These are phyloP conservation scores for Exophiala sp. DNA, from an alignment of 2,329 filamentous ascomycete genomes.

Conservation along the genomic window DNA sequence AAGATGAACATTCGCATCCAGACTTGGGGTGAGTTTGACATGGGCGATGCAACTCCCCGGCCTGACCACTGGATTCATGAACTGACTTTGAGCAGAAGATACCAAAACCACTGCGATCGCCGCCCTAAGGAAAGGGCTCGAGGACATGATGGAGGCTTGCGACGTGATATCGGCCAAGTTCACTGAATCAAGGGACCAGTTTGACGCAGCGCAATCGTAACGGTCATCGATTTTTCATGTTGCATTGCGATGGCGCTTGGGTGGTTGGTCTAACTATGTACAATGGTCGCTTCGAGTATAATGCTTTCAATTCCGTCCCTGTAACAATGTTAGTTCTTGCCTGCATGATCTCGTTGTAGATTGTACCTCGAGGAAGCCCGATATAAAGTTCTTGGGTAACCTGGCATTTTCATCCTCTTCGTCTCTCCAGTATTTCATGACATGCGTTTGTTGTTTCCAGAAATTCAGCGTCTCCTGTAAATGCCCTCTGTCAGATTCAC, in stretches of 20 bases:
- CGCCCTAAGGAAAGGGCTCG: constrained; percentile 83
- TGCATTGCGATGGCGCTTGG: constrained; percentile 17
- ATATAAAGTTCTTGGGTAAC: constrained; percentile 86
- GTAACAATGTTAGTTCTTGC: not conserved
- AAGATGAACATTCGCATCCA: constrained; percentile 98
- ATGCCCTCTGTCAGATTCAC: constrained; percentile 1
- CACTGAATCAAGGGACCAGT: constrained; percentile 62
- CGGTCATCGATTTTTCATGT: constrained; percentile 29
- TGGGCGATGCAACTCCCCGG: not conserved
- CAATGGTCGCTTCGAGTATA: constrained; percentile 20
- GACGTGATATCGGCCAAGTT: constrained; percentile 94
- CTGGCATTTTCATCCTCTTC: constrained; percentile 74
- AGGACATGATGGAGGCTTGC: constrained; percentile 85
- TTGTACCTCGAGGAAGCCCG: constrained; percentile 87
- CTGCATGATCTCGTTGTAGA: not conserved
- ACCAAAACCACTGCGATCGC: constrained; percentile 67
- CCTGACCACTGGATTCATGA: not conserved
- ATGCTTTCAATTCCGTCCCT: constrained; percentile 20
- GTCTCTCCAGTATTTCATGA: constrained; percentile 93
- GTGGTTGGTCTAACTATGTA: constrained; percentile 23
- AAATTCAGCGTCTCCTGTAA: constrained; percentile 93
- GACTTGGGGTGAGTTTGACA: constrained; percentile 71
- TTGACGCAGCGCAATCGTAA: constrained; percentile 41
- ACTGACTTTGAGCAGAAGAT: constrained; percentile 22
- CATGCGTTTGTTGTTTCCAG: constrained; percentile 95